Percentiles rank a stretch among this genome's conserved stretches.
Conservation (phyloP, 169 alveolate genomes). For the Plasmodium falciparum region DNA sequence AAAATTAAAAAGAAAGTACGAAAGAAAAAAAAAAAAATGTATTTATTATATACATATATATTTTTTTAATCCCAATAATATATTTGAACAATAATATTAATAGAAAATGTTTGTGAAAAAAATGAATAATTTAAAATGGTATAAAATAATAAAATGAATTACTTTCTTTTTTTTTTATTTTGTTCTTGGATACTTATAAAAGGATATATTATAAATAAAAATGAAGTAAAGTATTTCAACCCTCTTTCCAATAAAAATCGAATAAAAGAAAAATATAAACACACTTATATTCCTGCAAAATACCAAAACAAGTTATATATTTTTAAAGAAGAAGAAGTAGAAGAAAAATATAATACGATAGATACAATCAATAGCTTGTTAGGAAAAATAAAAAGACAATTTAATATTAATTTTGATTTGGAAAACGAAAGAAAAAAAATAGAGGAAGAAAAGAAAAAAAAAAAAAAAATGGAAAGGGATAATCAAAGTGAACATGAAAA, state of each 20-base stretch:
- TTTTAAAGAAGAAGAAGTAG: constrained; percentile 74
- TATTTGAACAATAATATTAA: no score
- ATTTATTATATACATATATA: no score
- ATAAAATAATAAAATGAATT: constrained; percentile 18
- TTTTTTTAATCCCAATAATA: no score
- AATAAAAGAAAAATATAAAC: constrained; percentile 18
- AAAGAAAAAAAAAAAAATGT: no score
- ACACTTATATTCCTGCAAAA: neutral
- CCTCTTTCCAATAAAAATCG: constrained; percentile 2
- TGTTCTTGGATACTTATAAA: constrained; percentile 15
- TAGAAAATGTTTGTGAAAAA: neutral
- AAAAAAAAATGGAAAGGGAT: neutral
- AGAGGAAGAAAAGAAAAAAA: constrained; percentile 19
- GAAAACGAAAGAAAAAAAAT: neutral
- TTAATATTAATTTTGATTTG: constrained; percentile 35
- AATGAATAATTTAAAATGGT: constrained; percentile 7
- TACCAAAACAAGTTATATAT: constrained; percentile 19
- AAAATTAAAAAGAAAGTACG: no score
- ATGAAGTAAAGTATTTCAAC: constrained; percentile 7
- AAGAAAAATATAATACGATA: constrained; percentile 63
- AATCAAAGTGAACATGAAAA: constrained; percentile 1
- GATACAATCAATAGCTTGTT: constrained; percentile 68
- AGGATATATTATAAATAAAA: constrained; percentile 32
- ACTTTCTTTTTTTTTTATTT: constrained; percentile 6
- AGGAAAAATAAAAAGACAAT: constrained; percentile 63